phyloP scores from a whole-genome alignment of 2,329 filamentous ascomycete genomes.

The Xylariaceae sp. region DNA sequence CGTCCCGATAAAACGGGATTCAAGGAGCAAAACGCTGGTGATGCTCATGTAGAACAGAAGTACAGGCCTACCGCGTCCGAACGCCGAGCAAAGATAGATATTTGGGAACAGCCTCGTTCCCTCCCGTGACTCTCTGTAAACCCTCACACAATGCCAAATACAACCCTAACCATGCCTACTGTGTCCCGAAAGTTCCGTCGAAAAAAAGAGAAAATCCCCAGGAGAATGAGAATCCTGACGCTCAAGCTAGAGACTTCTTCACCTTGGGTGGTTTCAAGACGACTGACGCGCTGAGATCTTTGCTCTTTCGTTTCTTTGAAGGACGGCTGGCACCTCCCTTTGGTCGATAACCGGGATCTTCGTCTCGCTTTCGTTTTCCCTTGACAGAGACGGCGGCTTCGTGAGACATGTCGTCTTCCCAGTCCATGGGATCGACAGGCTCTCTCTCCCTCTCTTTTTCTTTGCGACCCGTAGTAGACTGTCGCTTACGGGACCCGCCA shows the following conservation, averaged over 20 bases:
- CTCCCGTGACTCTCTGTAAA: neutral
- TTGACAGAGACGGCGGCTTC: conserved; percentile 36
- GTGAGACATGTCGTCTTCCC: conserved; percentile 34
- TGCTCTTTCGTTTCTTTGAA: conserved; percentile 56
- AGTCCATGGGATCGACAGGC: conserved; percentile 35
- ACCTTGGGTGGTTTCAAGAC: conserved; percentile 18
- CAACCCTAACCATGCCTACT: neutral
- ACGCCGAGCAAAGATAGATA: conserved; percentile 7
- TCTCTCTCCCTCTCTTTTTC: conserved; percentile 33
- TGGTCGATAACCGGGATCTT: conserved; percentile 55
- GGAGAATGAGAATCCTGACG: neutral
- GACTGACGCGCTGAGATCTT: conserved; percentile 28
- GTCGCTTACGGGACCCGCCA: conserved; percentile 35
- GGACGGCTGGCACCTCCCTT: conserved; percentile 51
- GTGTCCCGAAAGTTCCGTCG: neutral
- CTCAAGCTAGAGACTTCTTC: conserved; percentile 20
- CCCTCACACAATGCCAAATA: conserved; percentile 8
- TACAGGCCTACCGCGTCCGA: conserved; percentile 14
- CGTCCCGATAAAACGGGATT: neutral
- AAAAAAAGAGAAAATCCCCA: neutral
- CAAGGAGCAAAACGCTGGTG: neutral
- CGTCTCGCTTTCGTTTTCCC: conserved; percentile 53
- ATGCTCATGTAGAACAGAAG: conserved; percentile 6
- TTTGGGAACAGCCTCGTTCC: neutral
- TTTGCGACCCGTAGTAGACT: conserved; percentile 32